A percentile compares a stretch with the other conserved stretches of the same genome.
phyloP scores from a whole-genome alignment of 805 yeast genomes.

The Wickerhamomyces queroliae region DNA sequence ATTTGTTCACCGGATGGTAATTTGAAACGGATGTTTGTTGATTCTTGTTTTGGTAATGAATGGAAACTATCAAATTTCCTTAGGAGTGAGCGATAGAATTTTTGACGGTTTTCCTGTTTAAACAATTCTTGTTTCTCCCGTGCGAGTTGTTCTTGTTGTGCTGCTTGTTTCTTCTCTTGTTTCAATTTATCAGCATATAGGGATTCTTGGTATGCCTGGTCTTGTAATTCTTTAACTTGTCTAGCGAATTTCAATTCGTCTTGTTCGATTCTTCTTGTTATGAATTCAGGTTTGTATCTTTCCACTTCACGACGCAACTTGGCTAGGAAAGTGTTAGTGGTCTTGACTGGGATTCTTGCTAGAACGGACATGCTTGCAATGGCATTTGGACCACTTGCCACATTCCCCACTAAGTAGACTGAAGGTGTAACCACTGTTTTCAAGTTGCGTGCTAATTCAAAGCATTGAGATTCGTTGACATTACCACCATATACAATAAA shows the following conservation, averaged over 20 bases:
- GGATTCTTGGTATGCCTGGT: conserved; percentile 58
- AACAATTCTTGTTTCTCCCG: conserved; percentile 3
- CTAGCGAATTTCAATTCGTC: conserved; percentile 55
- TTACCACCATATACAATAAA: conserved; percentile 61
- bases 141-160: conserved; percentile 18
- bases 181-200: conserved; percentile 51
- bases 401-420: conserved; percentile 48
- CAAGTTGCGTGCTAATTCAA: conserved; percentile 55
- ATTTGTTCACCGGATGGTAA: conserved; percentile 47
- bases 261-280: conserved; percentile 52
- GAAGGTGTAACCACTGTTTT: conserved; percentile 51
- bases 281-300: conserved; percentile 57
- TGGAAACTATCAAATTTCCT: conserved; percentile 7
- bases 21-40: conserved; percentile 44
- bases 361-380: conserved; percentile 29
- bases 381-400: conserved; percentile 36
- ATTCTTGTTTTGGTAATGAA: conserved; percentile 23
- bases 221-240: conserved; percentile 57
- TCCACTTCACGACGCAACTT: conserved; percentile 37
- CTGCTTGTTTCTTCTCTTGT: conserved; percentile 35
- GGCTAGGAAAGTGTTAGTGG: conserved; percentile 27
- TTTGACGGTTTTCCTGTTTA: conserved; percentile 6
- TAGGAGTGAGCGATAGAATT: conserved; percentile 8
- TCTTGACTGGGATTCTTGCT: conserved; percentile 23
- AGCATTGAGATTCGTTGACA: conserved; percentile 57